A percentile compares a stretch with the other conserved stretches of the same genome.
Conservation (phyloP, 1,284 basidiomycete genomes). For the Naganishia albida region DNA sequence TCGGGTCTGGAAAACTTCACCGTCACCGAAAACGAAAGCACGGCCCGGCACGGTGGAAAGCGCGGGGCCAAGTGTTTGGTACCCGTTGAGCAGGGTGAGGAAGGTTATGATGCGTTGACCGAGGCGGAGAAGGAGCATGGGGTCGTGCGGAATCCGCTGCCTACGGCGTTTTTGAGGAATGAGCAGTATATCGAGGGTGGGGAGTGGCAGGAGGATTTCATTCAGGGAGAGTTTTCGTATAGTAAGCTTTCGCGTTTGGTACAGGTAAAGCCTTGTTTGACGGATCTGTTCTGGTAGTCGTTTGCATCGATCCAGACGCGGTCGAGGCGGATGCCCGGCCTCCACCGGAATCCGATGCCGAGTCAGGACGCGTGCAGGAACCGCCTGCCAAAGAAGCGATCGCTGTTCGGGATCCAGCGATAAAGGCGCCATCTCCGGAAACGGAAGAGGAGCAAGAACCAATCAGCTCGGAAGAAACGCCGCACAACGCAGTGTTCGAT, state of each 20-base stretch:
- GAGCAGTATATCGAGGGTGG: slow-evolving; percentile 42
- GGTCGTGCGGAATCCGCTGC: slow-evolving; percentile 50
- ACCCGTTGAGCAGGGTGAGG: slow-evolving; percentile 30
- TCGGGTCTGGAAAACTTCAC: slow-evolving; percentile 50
- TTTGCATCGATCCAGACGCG: slow-evolving; percentile 37
- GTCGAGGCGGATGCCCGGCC: background rate
- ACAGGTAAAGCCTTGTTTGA: background rate
- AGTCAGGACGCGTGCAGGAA: background rate
- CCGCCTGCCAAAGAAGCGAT: background rate
- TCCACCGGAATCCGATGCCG: background rate
- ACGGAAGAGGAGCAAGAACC: slow-evolving; percentile 1
- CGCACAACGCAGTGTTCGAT: slow-evolving; percentile 44
- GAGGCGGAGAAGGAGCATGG: slow-evolving; percentile 33
- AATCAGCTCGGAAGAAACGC: background rate
- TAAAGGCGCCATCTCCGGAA: background rate
- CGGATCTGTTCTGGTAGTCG: slow-evolving; percentile 23
- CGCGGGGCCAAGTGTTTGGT: slow-evolving; percentile 51
- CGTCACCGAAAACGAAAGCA: slow-evolving; percentile 51
- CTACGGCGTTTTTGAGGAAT: slow-evolving; percentile 49
- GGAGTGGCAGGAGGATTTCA: slow-evolving; percentile 48
- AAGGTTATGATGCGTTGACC: slow-evolving; percentile 38
- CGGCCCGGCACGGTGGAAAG: slow-evolving; percentile 48
- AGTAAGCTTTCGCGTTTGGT: slow-evolving; percentile 39
- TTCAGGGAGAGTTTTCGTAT: slow-evolving; percentile 52
- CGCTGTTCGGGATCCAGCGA: background rate